phyloP scores from a whole-genome alignment of 768 basidiomycete species.

The Russula lepida region DNA sequence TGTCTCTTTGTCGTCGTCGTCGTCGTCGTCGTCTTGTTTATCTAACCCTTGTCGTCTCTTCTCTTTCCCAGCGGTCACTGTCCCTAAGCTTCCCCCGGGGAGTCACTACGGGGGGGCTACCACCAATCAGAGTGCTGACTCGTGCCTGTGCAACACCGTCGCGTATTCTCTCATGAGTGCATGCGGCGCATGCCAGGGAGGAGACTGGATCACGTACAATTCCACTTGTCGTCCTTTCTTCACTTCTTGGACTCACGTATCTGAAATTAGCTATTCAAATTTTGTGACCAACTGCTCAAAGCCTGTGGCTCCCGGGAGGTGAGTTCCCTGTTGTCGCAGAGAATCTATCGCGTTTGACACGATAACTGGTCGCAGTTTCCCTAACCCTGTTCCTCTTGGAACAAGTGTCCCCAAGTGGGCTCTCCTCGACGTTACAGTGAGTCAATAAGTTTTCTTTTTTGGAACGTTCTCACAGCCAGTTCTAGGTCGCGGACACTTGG shows the following conservation, averaged over 20 bases:
- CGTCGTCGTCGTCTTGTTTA: too few relatives aligned
- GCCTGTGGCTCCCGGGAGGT: background rate
- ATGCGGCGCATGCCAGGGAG: conserved; percentile 3
- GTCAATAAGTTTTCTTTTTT: background rate
- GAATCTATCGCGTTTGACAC: background rate
- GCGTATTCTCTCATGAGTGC: conserved; percentile 8
- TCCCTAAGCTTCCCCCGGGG: background rate
- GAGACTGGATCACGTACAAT: background rate
- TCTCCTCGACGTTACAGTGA: conserved; percentile 2
- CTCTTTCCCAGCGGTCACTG: background rate
- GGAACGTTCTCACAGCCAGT: background rate
- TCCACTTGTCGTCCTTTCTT: too few relatives aligned
- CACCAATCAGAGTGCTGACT: background rate
- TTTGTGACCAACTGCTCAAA: background rate
- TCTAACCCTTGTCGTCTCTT: background rate
- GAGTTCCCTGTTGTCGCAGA: background rate
- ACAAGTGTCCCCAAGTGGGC: conserved; percentile 1
- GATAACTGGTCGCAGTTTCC: background rate
- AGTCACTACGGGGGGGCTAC: background rate
- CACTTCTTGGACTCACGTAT: background rate
- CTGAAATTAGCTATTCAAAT: background rate
- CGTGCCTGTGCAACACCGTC: conserved; percentile 12
- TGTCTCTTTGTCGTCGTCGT: background rate
- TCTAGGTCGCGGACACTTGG: background rate
- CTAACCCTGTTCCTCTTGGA: conserved; percentile 3